phyloP scores from a whole-genome alignment of 2,329 filamentous ascomycete species.

The Cercospora sesami region DNA sequence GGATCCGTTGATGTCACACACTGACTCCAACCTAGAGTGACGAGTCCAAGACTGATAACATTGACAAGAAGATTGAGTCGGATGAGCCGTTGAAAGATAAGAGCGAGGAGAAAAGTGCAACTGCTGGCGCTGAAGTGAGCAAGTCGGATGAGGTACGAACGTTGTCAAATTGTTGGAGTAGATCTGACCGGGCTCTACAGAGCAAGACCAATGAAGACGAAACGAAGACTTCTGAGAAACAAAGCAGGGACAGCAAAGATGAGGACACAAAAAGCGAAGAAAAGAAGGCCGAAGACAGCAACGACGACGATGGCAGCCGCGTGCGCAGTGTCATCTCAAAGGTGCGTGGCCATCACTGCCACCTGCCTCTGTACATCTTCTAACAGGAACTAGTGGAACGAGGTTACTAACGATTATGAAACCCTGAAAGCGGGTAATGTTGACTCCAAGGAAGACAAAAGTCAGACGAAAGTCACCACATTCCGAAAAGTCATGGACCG shows the following conservation, averaged over 20 bases:
- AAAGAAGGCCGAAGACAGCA: background rate
- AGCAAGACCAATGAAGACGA: background rate
- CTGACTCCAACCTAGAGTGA: background rate
- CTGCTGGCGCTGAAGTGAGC: background rate
- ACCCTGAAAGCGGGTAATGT: background rate
- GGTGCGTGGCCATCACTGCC: background rate
- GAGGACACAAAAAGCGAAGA: background rate
- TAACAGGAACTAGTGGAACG: conserved; percentile 10
- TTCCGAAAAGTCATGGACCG: conserved; percentile 13
- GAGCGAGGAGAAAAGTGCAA: background rate
- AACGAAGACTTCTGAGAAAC: background rate
- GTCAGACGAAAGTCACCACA: background rate
- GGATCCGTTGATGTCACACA: background rate
- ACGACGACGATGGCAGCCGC: background rate
- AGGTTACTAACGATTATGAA: background rate
- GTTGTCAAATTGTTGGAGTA: background rate
- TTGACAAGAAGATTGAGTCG: background rate
- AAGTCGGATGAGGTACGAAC: background rate
- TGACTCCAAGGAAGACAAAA: background rate
- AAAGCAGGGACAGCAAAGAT: background rate
- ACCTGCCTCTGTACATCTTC: background rate
- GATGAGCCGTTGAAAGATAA: background rate
- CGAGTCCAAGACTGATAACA: background rate
- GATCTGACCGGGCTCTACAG: background rate
- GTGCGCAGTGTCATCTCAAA: background rate